These are phyloP conservation scores for Mesembryanthemum crystallinum DNA, from an alignment of 148 eudicot genomes.

Conservation along the genomic window DNA sequence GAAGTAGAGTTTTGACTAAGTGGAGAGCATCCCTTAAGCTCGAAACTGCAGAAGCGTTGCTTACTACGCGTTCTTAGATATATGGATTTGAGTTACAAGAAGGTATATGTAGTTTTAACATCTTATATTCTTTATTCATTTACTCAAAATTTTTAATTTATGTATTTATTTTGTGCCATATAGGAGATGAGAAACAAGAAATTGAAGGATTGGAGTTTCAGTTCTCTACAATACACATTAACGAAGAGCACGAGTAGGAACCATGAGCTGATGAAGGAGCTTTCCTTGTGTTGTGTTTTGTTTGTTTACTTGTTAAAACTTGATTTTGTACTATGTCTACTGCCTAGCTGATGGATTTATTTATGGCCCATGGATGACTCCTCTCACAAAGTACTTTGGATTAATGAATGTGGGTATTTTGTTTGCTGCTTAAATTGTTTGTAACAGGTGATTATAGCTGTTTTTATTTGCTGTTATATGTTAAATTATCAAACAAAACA, in stretches of 20 bases:
- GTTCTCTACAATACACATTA: neutral
- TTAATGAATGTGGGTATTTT: no score
- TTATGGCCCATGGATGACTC: no score
- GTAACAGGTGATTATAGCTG: no score
- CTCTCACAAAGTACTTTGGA: no score
- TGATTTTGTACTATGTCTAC: no score
- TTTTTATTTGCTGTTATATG: no score
- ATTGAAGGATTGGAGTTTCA: constrained; percentile 4
- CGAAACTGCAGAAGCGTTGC: neutral
- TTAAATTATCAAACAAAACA: no score
- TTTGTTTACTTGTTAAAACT: no score
- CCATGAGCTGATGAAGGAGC: neutral
- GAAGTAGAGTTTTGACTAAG: neutral
- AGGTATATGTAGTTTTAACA: neutral
- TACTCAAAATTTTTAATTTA: neutral
- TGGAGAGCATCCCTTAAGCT: neutral
- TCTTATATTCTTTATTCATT: neutral
- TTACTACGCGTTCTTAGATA: neutral
- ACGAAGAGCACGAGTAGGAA: neutral
- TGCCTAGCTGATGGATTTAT: no score
- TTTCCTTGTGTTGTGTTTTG: neutral
- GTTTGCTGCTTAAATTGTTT: no score
- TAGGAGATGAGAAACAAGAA: neutral
- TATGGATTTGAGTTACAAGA: neutral
- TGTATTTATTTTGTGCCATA: no score